Conservation (phyloP, 139 green algal species). For the Micractinium conductrix region DNA sequence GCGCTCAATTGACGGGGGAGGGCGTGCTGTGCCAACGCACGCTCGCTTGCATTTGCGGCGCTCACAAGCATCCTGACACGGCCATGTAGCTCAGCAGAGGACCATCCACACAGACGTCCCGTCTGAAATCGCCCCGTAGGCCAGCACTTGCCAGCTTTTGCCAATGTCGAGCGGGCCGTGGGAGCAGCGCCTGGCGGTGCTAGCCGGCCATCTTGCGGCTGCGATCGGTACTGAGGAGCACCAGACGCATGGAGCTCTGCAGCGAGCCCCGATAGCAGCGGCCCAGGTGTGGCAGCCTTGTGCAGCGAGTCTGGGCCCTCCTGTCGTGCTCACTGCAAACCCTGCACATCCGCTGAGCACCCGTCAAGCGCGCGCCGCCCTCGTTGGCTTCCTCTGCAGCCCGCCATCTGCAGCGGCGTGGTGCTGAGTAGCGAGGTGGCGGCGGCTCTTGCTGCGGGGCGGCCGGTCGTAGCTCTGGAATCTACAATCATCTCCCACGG, state of each 20-base stretch:
- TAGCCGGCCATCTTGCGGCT: not conserved
- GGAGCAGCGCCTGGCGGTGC: not conserved
- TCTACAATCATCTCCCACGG: conserved; percentile 97
- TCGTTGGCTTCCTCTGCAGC: not conserved
- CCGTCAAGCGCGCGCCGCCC: no score
- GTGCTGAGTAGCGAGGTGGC: conserved; percentile 68
- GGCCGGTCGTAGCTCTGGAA: conserved; percentile 93
- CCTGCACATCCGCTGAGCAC: not conserved
- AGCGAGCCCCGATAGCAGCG: not conserved
- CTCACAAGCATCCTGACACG: no score
- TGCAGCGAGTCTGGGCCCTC: no score
- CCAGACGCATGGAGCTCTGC: not conserved
- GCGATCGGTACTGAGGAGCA: not conserved
- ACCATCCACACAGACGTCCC: no score
- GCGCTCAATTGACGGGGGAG: no score
- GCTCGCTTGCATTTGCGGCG: no score
- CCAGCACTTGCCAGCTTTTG: no score
- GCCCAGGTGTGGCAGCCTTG: not conserved
- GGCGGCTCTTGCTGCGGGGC: conserved; percentile 60
- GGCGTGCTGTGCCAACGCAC: no score
- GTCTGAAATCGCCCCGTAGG: no score
- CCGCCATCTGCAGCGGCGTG: not conserved
- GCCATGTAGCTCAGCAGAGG: no score
- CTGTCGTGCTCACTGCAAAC: no score
- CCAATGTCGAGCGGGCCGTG: not conserved